Conservation (phyloP, 106 monocot species). For the Vanilla planifolia region DNA sequence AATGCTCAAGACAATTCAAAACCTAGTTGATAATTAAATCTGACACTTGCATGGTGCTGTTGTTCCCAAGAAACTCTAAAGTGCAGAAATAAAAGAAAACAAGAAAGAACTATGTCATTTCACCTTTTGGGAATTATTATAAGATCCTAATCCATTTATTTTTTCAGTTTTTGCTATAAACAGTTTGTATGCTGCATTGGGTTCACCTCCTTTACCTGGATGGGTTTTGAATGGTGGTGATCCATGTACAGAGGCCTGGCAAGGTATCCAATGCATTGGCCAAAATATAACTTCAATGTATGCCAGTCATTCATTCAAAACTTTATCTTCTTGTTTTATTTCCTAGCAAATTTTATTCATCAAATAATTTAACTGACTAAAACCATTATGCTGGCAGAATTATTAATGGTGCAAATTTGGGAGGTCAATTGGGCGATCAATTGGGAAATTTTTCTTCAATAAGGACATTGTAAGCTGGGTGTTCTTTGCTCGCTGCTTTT, state of each 20-base stretch:
- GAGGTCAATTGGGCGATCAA: constrained; percentile 69
- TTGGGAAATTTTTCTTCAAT: constrained; percentile 77
- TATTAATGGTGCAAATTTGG: constrained; percentile 82
- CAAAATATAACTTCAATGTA: constrained; percentile 89
- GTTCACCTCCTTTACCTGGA: constrained; percentile 81
- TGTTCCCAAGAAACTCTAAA: too few species aligned
- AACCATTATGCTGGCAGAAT: constrained; percentile 31
- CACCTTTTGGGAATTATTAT: too few species aligned
- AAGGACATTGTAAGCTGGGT: constrained; percentile 53
- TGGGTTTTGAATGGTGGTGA: constrained; percentile 89
- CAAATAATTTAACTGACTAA: constrained; percentile 2
- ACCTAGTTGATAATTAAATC: too few species aligned
- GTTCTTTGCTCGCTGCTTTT: neutral
- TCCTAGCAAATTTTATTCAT: neutral
- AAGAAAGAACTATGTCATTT: too few species aligned
- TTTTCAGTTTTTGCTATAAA: constrained; percentile 84
- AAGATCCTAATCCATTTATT: neutral
- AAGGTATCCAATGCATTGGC: constrained; percentile 74
- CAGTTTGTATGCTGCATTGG: constrained; percentile 71
- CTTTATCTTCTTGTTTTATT: neutral
- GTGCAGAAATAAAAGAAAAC: too few species aligned
- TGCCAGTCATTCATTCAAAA: constrained; percentile 15
- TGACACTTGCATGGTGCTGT: too few species aligned
- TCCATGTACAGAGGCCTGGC: constrained; percentile 77
- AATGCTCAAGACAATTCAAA: too few species aligned